Evolutionary conservation across 805 yeast species (phyloP), one percentile per base, ranked within the genome.

Genomic region (Candida palmyrensis): DNA sequence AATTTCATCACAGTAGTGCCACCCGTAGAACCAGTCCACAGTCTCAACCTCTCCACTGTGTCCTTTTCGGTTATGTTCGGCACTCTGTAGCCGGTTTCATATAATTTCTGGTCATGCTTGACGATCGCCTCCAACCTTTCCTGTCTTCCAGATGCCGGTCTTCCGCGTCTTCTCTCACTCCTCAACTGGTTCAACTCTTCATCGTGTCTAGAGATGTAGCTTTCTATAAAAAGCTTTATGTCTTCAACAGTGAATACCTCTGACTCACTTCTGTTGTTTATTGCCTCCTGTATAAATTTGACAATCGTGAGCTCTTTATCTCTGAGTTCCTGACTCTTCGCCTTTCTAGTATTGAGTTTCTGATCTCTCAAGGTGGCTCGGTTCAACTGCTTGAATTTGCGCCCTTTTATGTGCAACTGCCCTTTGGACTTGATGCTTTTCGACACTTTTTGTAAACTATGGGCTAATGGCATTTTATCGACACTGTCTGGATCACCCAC

Each of bases 321-420:
- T 48, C 74, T 78, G 42, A 75, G 75, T 38, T 78, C 81, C 20
- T 70, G 56, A 45, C 75, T 76, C 32, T 67, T 68, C 15, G 68
- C 55, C 51, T 82, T 84, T 52, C 73, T 76, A 32, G 67, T 66
- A 23, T 68, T 73, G 32, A 90, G 59, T 53, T 83, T 85, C 31
- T 68, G 70, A 42, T 89, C 94, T 56, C 98, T 74, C 28, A 87
- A 60, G 2, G 95, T 77, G n/a, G 97, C 97, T 42, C 92, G 68
- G 36, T 80, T 80, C 32, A 90, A 62, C 53, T 82, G 86, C 57
- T 82, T 82, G 56, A 87, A 82, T 57, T 88, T 90, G 34, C 96
- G 73, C 7, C 97, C 96, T 49, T 80, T 82, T 15, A 95, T 92
- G 53, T 90, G 97, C 44, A 83, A 62, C 24, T 73, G 65, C 27